Percentiles rank a stretch among this genome's conserved stretches.
Conservation (phyloP, 306 rosid genomes). For the Hylodesmum podocarpum region DNA sequence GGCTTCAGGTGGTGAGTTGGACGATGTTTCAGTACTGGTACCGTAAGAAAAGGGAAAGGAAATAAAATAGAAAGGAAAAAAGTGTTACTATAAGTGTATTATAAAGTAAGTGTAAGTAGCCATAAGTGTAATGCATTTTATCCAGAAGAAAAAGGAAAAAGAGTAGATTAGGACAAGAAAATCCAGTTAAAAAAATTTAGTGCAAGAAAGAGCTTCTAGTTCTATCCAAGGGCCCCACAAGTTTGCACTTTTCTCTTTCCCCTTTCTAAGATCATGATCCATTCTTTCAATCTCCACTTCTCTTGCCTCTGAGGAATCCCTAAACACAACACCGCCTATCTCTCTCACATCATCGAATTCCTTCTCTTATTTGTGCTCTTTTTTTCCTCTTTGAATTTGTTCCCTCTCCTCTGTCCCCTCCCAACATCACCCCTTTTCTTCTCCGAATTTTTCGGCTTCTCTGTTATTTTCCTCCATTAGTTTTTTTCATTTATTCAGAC, state of each 20-base stretch:
- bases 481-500: constrained; percentile 30
- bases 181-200: background rate
- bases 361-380: background rate
- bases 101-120: background rate
- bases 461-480: constrained; percentile 7
- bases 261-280: background rate
- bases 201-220: constrained; percentile 15
- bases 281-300: background rate
- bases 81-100: background rate
- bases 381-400: constrained; percentile 17
- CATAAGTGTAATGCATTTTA: constrained; percentile 5
- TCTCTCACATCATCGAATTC: constrained; percentile 2
- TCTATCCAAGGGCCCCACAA: constrained; percentile 46
- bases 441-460: constrained; percentile 29
- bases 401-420: constrained; percentile 13
- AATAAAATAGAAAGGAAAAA: background rate
- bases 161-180: constrained; percentile 30
- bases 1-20: background rate
- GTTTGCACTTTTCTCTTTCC: constrained; percentile 47
- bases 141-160: background rate
- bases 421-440: background rate
- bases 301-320: constrained; percentile 41
- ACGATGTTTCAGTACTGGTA: background rate
- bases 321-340: background rate
- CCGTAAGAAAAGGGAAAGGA: background rate